Base-by-base conservation (phyloP, 1,284 basidiomycete species). In the Ceratobasidium theobromae region DNA sequence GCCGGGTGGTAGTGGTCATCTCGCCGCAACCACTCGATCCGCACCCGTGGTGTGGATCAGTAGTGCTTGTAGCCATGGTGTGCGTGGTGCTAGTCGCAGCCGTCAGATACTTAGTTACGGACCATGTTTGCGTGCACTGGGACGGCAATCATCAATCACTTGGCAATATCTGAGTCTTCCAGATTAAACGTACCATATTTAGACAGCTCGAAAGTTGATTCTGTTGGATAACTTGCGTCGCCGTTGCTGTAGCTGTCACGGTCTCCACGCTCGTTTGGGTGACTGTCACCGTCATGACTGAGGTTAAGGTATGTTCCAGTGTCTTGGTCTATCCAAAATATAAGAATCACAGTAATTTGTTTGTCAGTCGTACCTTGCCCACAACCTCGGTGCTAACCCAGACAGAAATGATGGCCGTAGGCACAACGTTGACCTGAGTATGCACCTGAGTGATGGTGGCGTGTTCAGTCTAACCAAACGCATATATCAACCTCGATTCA, bases 391-490 rank as follows among this genome's bases (percentile, higher is more conserved):
- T 60, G 45, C 55, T 60, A 32, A 60, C 55, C 55, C 55, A 60
- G 1, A 60, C 55, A 4, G 55, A 60, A 30, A 45, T 60, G 33
- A 60, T 45, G 2, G 55, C 49, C n/a, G 55, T 60, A 6, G 55
- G 55, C 2, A 60, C 55, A n/a, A n/a, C n/a, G n/a, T n/a, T n/a
- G 28, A 60, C 55, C n/a, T 60, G 55, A 48, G 55, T 60, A 21
- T 60, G 49, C 4, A 53, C 54, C 27, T 58, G 65, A 14, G 68
- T 68, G n/a, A 53, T 52, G 46, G 69, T 70, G 11, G 55, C 67
- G 51, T 58, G 12, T 27, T 68, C 30, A 25, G 67, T 68, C 65
- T 62, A 18, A 51, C 40, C 33, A 53, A 4, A 16, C 12, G 23
- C 21, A n/a, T 32, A 23, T 48, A 16, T 60, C 27, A 48, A 32